Evolutionary conservation across 345 rosid species (phyloP), one percentile per base, ranked within the genome.

Genomic region (Triadica sebifera): DNA sequence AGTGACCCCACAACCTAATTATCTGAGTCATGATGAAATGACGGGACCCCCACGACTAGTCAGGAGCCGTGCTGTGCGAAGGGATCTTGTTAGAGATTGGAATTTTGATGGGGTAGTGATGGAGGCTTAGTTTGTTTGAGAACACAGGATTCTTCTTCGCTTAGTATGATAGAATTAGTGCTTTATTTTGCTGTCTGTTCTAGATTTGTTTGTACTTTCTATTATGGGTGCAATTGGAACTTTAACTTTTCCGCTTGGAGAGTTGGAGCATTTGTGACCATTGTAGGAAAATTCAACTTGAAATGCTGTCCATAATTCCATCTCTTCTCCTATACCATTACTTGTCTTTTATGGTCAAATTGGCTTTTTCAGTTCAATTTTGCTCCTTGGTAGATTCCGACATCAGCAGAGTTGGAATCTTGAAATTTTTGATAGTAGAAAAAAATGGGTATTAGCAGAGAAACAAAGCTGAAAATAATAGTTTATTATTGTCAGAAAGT

Each of bases 1-100:
- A 82, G 98, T 92, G 65, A 87, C 91, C 62, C 98, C 98, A 17
- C 95, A 90, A 38, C 97, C 97, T 49, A 74, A 74, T 59, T 79
- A 82, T 73, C 87, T 80, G 11, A 75, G 76, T 50, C 60, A 65
- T 69, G 79, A 75, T 11, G 84, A 79, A 75, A 73, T 89, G 75
- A 70, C 86, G 1, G 92, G 93, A 22, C 65, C 97, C 0, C 98
- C 98, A 34, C 78, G 97, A 60, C 83, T 94, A 46, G 97, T 94
- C 56, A 85, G 97, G 17, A 94, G 98, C 81, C 87, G 78, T 61
- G 98, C 98, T 0, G 91, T 94, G 69, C 86, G 92, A 75, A 89
- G 98, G 83, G 98, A 94, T 84, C 64, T 94, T 59, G 97, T 89
- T 66, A 87, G 97, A 83, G 97, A 94, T 87, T 94, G 98, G 98